A percentile compares a stretch with the other conserved stretches of the same genome.
These are phyloP conservation scores for Nicotiana attenuata DNA, from an alignment of 257 asterid species.

Conservation along the genomic window DNA sequence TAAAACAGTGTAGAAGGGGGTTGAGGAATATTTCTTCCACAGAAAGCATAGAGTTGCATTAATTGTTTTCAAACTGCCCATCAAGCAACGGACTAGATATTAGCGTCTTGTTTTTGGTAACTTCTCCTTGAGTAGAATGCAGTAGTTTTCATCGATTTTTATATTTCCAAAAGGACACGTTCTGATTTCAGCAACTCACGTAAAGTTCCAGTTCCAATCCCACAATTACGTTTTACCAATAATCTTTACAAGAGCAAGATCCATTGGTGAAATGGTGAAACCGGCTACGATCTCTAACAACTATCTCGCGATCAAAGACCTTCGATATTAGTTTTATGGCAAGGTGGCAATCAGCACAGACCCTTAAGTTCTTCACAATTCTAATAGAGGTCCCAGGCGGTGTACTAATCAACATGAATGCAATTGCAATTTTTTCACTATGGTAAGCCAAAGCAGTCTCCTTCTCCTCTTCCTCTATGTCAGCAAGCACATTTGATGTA, in stretches of 20 bases:
- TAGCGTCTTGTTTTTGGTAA: background rate
- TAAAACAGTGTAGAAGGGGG: background rate
- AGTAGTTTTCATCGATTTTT: background rate
- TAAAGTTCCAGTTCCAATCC: background rate
- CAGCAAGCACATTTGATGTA: conserved; percentile 65
- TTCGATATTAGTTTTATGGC: conserved; percentile 61
- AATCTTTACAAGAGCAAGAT: conserved; percentile 73
- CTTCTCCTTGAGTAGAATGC: background rate
- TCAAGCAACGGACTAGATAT: background rate
- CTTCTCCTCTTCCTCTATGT: conserved; percentile 86
- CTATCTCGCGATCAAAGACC: conserved; percentile 56
- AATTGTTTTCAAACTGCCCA: background rate
- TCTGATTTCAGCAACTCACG: background rate
- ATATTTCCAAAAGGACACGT: background rate
- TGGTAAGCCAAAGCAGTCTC: conserved; percentile 74
- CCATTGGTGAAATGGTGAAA: conserved; percentile 81
- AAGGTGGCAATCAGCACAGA: conserved; percentile 79
- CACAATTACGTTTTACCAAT: conserved; percentile 45
- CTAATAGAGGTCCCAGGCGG: conserved; percentile 52
- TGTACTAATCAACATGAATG: conserved; percentile 61
- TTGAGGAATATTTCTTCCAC: conserved; percentile 3
- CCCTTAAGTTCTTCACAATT: conserved; percentile 72
- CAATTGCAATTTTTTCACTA: conserved; percentile 81
- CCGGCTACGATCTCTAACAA: conserved; percentile 78
- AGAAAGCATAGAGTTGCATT: background rate